Evolutionary conservation across 2,329 filamentous ascomycete genomes (phyloP).

Genomic region (Alternaria postmessia): DNA sequence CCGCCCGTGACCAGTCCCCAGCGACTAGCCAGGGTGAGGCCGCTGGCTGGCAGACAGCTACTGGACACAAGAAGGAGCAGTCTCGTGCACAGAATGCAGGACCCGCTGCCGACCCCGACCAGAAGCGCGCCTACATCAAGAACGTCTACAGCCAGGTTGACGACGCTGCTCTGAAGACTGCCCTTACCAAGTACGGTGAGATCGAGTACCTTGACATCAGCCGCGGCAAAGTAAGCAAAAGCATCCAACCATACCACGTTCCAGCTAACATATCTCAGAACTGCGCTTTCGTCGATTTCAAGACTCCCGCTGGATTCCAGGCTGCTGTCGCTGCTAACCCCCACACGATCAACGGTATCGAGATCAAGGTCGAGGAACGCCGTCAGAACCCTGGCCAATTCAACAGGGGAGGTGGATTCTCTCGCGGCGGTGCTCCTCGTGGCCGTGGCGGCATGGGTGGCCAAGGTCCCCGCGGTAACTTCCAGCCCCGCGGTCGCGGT

Average conservation of each 20-base stretch:
- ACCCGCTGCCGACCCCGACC: constrained; percentile 72
- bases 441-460: constrained; percentile 69
- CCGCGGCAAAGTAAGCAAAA: constrained; percentile 74
- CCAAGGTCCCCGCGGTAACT: constrained; percentile 72
- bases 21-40: constrained; percentile 62
- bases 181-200: constrained; percentile 74
- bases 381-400: constrained; percentile 63
- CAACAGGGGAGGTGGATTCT: constrained; percentile 45
- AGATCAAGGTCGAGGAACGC: constrained; percentile 87
- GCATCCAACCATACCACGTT: neutral
- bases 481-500: constrained; percentile 74
- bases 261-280: constrained; percentile 66
- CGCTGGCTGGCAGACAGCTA: constrained; percentile 86
- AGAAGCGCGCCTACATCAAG: constrained; percentile 89
- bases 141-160: constrained; percentile 91
- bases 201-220: constrained; percentile 70
- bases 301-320: constrained; percentile 79
- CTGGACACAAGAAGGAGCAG: constrained; percentile 82
- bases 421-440: constrained; percentile 54
- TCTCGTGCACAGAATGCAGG: constrained; percentile 74
- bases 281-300: constrained; percentile 96
- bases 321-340: constrained; percentile 86
- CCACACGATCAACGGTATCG: constrained; percentile 81
- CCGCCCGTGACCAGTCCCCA: constrained; percentile 49
- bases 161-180: constrained; percentile 73